phyloP scores from a whole-genome alignment of 1,139 yeast genomes.

The Candida albicans region DNA sequence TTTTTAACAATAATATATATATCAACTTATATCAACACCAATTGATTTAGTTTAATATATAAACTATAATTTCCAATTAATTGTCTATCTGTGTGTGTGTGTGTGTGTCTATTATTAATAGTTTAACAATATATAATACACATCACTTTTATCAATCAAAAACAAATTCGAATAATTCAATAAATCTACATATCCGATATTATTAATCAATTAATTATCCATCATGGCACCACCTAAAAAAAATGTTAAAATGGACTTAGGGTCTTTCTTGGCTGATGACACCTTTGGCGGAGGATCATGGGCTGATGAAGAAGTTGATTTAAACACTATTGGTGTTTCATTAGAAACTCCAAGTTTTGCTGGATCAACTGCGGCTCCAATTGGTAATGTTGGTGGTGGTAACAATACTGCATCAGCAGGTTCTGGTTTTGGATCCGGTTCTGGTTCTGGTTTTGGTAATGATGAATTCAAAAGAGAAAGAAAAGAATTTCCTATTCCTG shows the following conservation, averaged over 20 bases:
- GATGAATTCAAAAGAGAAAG: constrained; percentile 37
- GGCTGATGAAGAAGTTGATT: constrained; percentile 63
- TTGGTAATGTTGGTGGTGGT: constrained; percentile 9
- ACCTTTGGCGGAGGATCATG: constrained; percentile 51
- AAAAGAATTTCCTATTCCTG: constrained; percentile 83
- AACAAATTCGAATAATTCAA: too few relatives aligned
- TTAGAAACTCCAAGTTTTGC: constrained; percentile 17
- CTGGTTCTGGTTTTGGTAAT: constrained; percentile 8
- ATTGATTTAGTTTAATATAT: too few relatives aligned
- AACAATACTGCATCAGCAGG: constrained; percentile 1
- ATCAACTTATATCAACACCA: too few relatives aligned
- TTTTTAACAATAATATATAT: too few relatives aligned
- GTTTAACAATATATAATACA: too few relatives aligned
- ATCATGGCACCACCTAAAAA: constrained; percentile 43
- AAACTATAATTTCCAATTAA: background rate
- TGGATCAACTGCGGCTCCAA: constrained; percentile 27
- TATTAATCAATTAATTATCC: constrained; percentile 13
- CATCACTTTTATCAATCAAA: background rate
- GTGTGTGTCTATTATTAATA: too few relatives aligned
- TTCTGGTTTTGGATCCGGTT: constrained; percentile 8
- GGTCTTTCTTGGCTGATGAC: constrained; percentile 51
- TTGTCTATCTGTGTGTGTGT: too few relatives aligned
- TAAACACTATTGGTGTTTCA: constrained; percentile 54
- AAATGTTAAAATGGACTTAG: constrained; percentile 50
- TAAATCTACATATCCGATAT: too few relatives aligned